Base-by-base conservation (phyloP, 169 alveolate species). In the Cystoisospora suis region DNA sequence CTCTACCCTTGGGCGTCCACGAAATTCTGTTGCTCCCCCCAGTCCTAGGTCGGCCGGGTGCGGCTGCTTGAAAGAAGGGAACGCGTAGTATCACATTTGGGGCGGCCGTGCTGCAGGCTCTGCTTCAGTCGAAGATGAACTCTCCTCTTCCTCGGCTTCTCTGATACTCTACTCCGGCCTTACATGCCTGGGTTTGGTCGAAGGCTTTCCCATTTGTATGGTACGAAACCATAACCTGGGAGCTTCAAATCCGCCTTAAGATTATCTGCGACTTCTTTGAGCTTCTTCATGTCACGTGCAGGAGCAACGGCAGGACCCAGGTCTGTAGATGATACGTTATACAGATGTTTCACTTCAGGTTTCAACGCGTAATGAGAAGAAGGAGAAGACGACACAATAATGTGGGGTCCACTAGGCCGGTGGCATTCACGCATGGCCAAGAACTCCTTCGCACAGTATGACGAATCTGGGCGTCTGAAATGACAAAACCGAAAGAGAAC, bases 221-320 rank as follows among this genome's bases (percentile, higher is more conserved):
- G 87, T 4, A 87, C 59, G 75, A 59, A 69, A 3, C 70, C 91
- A n/a, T 42, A 69, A 23, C 81, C 91, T 20, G 79, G 79, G 46
- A 80, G 56, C 1, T 72, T 69, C 23, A 36, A 20, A 6, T 47
- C 46, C 34, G 69, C 32, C 34, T 87, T 87, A 42, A 87, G 42
- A 9, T 53, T 40, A 32, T 87, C 79, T n/a, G 80, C 80, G 7
- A 53, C 42, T 15, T 27, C 56, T 44, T 87, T 75, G 47, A 87
- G 79, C 61, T 23, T 75, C 42, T 17, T 3, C 20, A n/a, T 65
- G 86, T 44, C 38, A 12, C 91, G 70, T 38, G 3, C n/a, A 6
- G 91, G 91, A 4, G 91, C 91, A 36, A 46, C 86, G n/a, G 91
- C 91, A 12, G 91, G 70, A 1, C 91, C 91, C 32, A 87, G 29